Conservation (phyloP, 306 rosid genomes). For the Fagus crenata region DNA sequence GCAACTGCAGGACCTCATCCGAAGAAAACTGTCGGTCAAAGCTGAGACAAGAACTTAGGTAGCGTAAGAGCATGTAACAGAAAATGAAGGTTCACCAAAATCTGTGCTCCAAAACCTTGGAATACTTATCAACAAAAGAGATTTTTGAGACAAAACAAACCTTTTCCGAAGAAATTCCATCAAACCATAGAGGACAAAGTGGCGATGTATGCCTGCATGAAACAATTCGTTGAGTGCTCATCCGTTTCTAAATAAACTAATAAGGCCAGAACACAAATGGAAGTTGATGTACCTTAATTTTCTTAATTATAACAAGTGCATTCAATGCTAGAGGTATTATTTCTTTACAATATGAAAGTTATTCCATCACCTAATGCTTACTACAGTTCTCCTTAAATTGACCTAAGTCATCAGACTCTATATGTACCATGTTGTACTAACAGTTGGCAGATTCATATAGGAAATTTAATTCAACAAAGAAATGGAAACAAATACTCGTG, state of each 20-base stretch:
- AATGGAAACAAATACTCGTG: conserved; percentile 8
- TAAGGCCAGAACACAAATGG: conserved; percentile 14
- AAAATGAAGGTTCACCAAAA: conserved; percentile 11
- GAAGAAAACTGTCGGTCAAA: conserved; percentile 80
- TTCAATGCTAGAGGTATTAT: conserved; percentile 15
- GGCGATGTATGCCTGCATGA: conserved; percentile 82
- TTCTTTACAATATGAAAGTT: conserved; percentile 22
- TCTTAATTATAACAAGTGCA: conserved; percentile 9
- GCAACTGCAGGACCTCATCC: conserved; percentile 86
- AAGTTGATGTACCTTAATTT: conserved; percentile 16
- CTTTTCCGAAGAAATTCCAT: conserved; percentile 88
- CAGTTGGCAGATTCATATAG: conserved; percentile 7
- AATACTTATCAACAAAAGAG: conserved; percentile 17
- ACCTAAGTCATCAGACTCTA: conserved; percentile 25
- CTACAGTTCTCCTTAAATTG: conserved; percentile 14
- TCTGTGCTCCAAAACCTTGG: conserved; percentile 6
- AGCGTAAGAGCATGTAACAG: conserved; percentile 18
- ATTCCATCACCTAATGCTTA: conserved; percentile 19
- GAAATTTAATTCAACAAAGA: conserved; percentile 6
- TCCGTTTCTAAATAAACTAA: not conserved
- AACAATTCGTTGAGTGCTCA: conserved; percentile 16
- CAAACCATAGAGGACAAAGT: conserved; percentile 85
- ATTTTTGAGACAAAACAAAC: conserved; percentile 44
- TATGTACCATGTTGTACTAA: conserved; percentile 8
- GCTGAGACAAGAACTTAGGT: conserved; percentile 44